Conservation (phyloP, 306 rosid species). For the Acacia confusa region DNA sequence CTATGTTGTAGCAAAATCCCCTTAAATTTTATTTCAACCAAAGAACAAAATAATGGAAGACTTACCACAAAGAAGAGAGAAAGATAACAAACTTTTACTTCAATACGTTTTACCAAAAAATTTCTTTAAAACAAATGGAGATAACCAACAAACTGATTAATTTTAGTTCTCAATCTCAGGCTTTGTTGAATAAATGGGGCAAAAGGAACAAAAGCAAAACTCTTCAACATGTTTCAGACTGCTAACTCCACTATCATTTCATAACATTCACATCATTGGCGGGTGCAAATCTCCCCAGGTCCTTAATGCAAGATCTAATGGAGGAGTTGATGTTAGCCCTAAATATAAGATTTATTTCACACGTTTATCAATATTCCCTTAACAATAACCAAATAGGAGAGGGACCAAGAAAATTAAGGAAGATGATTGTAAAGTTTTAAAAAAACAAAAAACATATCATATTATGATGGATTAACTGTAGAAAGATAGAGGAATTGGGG, state of each 20-base stretch:
- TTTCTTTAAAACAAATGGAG: conserved; percentile 3
- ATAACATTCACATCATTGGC: not conserved
- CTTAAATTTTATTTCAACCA: not conserved
- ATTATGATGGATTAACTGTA: no score
- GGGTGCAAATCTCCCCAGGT: no score
- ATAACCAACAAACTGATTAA: conserved; percentile 1
- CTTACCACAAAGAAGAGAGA: conserved; percentile 5
- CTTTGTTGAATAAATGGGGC: not conserved
- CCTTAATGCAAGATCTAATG: no score
- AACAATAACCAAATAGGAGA: no score
- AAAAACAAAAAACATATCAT: no score
- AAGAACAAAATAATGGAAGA: not conserved
- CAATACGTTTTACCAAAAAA: not conserved
- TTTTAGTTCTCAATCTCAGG: not conserved
- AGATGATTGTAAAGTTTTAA: no score
- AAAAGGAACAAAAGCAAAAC: not conserved
- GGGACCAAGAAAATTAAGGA: no score
- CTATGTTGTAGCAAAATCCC: not conserved
- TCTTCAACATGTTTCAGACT: conserved; percentile 2
- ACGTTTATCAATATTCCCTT: no score
- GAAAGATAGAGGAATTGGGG: no score
- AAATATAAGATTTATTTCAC: no score
- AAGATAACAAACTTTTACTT: not conserved
- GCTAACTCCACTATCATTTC: not conserved
- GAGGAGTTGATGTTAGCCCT: no score